These are phyloP conservation scores for Hyaloperonospora brassicae DNA, from an alignment of 352 stramenopile species.

Conservation along the genomic window DNA sequence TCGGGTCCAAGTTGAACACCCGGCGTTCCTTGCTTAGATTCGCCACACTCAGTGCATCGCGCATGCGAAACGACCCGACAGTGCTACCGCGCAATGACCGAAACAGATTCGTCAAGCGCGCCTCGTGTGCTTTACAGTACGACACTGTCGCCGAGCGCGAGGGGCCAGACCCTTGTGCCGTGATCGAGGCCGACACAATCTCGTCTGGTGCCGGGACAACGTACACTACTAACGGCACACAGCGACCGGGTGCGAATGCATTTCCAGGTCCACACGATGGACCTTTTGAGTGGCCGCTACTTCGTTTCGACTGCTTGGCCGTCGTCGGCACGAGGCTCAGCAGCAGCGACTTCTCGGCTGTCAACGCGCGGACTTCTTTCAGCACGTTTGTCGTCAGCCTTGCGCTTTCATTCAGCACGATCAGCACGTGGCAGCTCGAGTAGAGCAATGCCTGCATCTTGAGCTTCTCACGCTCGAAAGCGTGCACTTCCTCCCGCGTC, in stretches of 20 bases:
- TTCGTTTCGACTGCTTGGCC: constrained; percentile 36
- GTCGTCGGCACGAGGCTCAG: constrained; percentile 23
- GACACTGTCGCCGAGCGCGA: constrained; percentile 40
- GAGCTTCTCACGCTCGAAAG: constrained; percentile 40
- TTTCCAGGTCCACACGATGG: constrained; percentile 19
- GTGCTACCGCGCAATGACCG: constrained; percentile 42
- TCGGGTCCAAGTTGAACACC: constrained; percentile 57
- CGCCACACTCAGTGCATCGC: constrained; percentile 39
- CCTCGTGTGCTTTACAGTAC: constrained; percentile 53
- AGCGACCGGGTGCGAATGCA: constrained; percentile 47
- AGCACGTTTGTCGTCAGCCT: constrained; percentile 37
- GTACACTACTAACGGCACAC: constrained; percentile 57
- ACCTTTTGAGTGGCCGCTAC: constrained; percentile 17
- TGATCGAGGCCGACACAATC: constrained; percentile 28
- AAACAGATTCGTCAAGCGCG: constrained; percentile 43
- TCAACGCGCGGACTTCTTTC: constrained; percentile 38
- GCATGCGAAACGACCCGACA: constrained; percentile 47
- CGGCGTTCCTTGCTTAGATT: constrained; percentile 63
- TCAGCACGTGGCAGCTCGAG: constrained; percentile 49
- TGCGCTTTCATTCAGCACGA: constrained; percentile 37
- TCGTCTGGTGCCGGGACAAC: constrained; percentile 50
- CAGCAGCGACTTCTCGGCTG: constrained; percentile 51
- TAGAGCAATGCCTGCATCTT: constrained; percentile 66
- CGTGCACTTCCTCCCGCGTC: constrained; percentile 12
- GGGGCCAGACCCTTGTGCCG: constrained; percentile 20